Evolutionary conservation across 192 early-diverging fungal genomes (phyloP).

Genomic region (Backusella macrospora): DNA sequence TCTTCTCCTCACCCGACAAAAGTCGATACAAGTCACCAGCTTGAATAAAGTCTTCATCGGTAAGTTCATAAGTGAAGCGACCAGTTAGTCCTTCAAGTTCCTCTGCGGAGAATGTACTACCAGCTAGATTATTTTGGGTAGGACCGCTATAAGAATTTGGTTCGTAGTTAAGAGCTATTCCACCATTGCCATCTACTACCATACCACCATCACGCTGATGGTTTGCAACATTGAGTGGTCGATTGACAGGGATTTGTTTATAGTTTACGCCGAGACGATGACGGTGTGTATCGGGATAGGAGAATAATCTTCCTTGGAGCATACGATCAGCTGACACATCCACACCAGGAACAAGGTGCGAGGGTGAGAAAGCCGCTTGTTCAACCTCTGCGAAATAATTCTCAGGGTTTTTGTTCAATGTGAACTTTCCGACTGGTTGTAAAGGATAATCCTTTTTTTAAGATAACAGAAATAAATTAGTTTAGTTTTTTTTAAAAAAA

Average conservation of each 20-base stretch:
- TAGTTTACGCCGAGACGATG: slow-evolving; percentile 83
- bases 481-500: neutral
- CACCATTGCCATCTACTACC: slow-evolving; percentile 58
- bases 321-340: slow-evolving; percentile 76
- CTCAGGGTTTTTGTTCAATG: slow-evolving; percentile 78
- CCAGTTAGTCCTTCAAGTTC: slow-evolving; percentile 55
- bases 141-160: slow-evolving; percentile 65
- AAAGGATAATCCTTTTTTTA: slow-evolving; percentile 62
- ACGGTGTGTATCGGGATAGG: slow-evolving; percentile 83
- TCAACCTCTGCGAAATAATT: slow-evolving; percentile 88
- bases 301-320: slow-evolving; percentile 84
- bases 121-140: slow-evolving; percentile 59
- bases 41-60: slow-evolving; percentile 70
- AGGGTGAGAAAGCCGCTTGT: slow-evolving; percentile 80
- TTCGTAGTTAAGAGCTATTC: slow-evolving; percentile 68
- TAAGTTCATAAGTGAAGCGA: slow-evolving; percentile 58
- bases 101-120: slow-evolving; percentile 52
- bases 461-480: neutral
- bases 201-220: slow-evolving; percentile 80
- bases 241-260: slow-evolving; percentile 80
- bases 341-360: slow-evolving; percentile 81
- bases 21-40: slow-evolving; percentile 66
- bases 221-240: slow-evolving; percentile 61
- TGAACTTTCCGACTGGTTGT: slow-evolving; percentile 76
- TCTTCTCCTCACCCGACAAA: slow-evolving; percentile 61